These are phyloP conservation scores for Kalmusia sp. DNA, from an alignment of 2,329 filamentous ascomycete genomes.

Conservation along the genomic window DNA sequence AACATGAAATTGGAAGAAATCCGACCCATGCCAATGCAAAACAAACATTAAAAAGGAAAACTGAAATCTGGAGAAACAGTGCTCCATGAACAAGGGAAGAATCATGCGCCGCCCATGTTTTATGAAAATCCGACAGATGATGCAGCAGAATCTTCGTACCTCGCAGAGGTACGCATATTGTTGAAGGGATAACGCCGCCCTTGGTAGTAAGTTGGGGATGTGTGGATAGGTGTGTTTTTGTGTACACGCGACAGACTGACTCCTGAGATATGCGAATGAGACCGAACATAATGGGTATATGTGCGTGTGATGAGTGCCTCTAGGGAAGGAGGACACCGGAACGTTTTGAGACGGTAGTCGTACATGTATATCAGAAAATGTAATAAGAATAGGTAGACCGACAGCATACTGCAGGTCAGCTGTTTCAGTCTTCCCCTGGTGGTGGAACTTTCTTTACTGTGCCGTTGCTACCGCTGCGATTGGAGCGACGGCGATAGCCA, in stretches of 20 bases:
- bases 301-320: conserved; percentile 3
- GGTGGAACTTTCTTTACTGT: conserved; percentile 57
- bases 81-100: neutral
- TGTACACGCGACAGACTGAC: conserved; percentile 8
- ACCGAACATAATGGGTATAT: conserved; percentile 6
- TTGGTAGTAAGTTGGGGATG: no score
- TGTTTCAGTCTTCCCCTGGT: conserved; percentile 22
- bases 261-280: conserved; percentile 8
- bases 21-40: neutral
- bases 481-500: conserved; percentile 47
- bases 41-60: neutral
- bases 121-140: no score
- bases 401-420: conserved; percentile 9
- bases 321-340: neutral
- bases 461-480: conserved; percentile 57
- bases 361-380: conserved; percentile 15
- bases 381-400: neutral
- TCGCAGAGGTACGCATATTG: neutral
- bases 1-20: neutral
- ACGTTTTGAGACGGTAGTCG: conserved; percentile 11
- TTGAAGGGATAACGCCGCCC: neutral
- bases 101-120: neutral
- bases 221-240: conserved; percentile 1
- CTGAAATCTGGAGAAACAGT: neutral
- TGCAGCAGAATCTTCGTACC: no score